Conservation (phyloP, 106 monocot genomes). For the Phalaenopsis equestris region DNA sequence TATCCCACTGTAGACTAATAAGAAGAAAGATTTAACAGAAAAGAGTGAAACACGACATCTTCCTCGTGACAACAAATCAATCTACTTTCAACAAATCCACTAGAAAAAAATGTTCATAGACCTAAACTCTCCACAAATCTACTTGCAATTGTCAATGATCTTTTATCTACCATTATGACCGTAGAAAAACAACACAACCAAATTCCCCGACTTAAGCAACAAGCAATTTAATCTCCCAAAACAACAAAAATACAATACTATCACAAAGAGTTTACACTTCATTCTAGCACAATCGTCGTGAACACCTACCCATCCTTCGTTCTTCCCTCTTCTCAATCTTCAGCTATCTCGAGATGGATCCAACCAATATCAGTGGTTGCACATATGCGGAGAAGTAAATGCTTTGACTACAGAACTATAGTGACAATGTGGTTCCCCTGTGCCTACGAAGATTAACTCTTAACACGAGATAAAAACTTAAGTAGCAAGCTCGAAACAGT, state of each 20-base stretch:
- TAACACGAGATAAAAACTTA: neutral
- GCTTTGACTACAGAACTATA: neutral
- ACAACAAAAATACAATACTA: neutral
- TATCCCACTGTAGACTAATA: neutral
- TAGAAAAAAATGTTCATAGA: neutral
- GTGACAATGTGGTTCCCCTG: neutral
- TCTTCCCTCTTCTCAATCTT: neutral
- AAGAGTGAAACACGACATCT: neutral
- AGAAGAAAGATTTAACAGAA: neutral
- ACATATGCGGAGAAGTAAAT: neutral
- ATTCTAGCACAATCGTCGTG: neutral
- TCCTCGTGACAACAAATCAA: neutral
- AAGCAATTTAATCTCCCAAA: neutral
- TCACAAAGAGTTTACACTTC: neutral
- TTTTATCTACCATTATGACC: no score
- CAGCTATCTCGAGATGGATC: neutral
- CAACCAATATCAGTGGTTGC: neutral
- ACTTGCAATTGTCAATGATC: neutral
- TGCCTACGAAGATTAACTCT: neutral
- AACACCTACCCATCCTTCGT: neutral
- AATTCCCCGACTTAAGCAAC: neutral
- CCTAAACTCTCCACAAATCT: neutral
- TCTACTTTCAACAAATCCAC: neutral
- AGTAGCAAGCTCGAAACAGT: no score
- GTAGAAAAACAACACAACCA: neutral